These are phyloP conservation scores for Groenewaldozyma auringiensis DNA, from an alignment of 1,139 yeast genomes.

Conservation along the genomic window DNA sequence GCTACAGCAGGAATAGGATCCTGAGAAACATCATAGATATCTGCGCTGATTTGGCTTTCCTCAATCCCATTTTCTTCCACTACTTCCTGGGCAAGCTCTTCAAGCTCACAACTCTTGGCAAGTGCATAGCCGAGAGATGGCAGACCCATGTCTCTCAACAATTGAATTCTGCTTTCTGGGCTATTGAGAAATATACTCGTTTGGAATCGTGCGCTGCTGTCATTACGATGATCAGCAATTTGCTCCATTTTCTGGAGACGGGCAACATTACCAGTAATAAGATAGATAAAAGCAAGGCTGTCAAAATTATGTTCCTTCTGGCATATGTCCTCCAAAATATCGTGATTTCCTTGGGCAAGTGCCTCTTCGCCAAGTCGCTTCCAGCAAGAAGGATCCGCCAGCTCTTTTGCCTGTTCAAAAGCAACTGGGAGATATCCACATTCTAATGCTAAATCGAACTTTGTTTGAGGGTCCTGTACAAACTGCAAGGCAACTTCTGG, in stretches of 20 bases:
- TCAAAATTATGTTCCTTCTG: constrained; percentile 85
- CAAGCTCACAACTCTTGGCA: constrained; percentile 81
- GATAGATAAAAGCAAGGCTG: constrained; percentile 79
- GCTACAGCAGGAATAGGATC: constrained; percentile 41
- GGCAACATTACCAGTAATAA: constrained; percentile 69
- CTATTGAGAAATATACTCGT: constrained; percentile 75
- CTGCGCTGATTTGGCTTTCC: constrained; percentile 55
- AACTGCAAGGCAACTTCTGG: constrained; percentile 87
- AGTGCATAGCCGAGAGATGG: constrained; percentile 87
- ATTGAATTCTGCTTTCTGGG: constrained; percentile 64
- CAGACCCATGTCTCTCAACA: constrained; percentile 72
- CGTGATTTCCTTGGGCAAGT: constrained; percentile 77
- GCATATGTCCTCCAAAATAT: constrained; percentile 77
- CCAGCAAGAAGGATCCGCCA: constrained; percentile 69
- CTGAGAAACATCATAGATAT: constrained; percentile 35
- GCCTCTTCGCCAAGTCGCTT: constrained; percentile 81
- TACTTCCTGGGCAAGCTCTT: constrained; percentile 63
- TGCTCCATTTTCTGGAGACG: constrained; percentile 77
- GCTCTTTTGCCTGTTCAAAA: constrained; percentile 74
- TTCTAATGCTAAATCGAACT: constrained; percentile 92
- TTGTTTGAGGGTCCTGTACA: constrained; percentile 92
- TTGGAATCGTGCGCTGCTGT: constrained; percentile 70
- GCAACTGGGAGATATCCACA: constrained; percentile 87
- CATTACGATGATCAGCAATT: constrained; percentile 86
- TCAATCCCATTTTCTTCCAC: constrained; percentile 55